A percentile compares a stretch with the other conserved stretches of the same genome.
Evolutionary conservation across 371 early-diverging fungal genomes (phyloP).

Genomic region (Mucor irregularis): DNA sequence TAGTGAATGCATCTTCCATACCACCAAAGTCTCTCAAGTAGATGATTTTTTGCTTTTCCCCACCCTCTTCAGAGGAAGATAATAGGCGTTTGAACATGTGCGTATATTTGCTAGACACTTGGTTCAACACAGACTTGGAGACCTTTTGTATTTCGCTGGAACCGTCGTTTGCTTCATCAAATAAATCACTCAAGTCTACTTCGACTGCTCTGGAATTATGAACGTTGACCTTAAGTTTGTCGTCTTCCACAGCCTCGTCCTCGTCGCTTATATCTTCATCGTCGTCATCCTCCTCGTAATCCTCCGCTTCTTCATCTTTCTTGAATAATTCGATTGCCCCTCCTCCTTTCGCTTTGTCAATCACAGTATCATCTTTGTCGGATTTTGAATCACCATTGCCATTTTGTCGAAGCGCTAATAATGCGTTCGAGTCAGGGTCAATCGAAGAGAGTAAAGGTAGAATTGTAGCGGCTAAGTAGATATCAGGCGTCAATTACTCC

Average conservation of each 20-base stretch:
- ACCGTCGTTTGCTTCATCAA: constrained; percentile 1
- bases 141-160: constrained; percentile 4
- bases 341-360: background rate
- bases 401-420: constrained; percentile 14
- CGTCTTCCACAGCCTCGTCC: background rate
- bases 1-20: constrained; percentile 41
- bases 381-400: background rate
- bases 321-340: background rate
- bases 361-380: background rate
- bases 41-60: constrained; percentile 29
- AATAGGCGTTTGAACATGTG: constrained; percentile 21
- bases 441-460: constrained; percentile 15
- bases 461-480: constrained; percentile 6
- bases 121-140: background rate
- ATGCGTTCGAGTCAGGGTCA: constrained; percentile 17
- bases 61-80: background rate
- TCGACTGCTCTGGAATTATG: constrained; percentile 5
- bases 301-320: constrained; percentile 8
- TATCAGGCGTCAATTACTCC: constrained; percentile 4
- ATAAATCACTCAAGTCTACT: constrained; percentile 6
- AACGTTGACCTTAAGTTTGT: constrained; percentile 2
- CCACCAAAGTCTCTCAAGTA: constrained; percentile 52
- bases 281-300: constrained; percentile 7
- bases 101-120: constrained; percentile 10
- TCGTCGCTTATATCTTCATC: constrained; percentile 1